Evolutionary conservation across 768 basidiomycete genomes (phyloP).

Genomic region (Botryobasidium botryosum): DNA sequence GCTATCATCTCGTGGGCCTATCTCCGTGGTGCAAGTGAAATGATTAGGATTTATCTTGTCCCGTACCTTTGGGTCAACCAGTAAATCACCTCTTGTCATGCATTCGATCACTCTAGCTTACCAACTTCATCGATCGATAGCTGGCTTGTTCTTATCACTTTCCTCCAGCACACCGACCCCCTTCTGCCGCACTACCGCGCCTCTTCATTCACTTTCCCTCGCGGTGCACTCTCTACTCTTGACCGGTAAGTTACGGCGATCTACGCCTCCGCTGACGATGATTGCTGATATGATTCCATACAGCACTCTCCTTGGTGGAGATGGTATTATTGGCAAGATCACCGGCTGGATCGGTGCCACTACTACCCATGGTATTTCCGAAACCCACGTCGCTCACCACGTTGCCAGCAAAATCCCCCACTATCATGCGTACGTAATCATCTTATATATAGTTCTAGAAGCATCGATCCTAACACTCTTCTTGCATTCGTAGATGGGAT

Average conservation of each 20-base stretch:
- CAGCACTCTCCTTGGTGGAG: conserved; percentile 52
- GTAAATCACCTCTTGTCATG: conserved; percentile 13
- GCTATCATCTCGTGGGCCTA: conserved; percentile 38
- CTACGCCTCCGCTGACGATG: no score
- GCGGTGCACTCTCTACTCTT: conserved; percentile 83
- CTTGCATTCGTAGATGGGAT: conserved; percentile 47
- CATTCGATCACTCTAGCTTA: background rate
- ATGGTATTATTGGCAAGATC: conserved; percentile 37
- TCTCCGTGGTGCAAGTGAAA: conserved; percentile 46
- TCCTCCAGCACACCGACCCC: conserved; percentile 97
- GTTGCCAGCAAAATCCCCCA: conserved; percentile 93
- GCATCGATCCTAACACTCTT: no score
- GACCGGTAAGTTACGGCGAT: no score
- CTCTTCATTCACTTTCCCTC: conserved; percentile 77
- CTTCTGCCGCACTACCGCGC: conserved; percentile 86
- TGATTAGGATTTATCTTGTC: conserved; percentile 65
- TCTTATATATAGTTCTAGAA: background rate
- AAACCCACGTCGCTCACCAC: conserved; percentile 89
- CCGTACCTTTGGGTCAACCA: conserved; percentile 68
- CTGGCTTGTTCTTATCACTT: conserved; percentile 93
- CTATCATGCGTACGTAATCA: conserved; percentile 49
- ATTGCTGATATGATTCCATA: no score
- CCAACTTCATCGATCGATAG: conserved; percentile 18
- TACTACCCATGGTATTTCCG: conserved; percentile 82
- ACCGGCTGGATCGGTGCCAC: conserved; percentile 76